Base-by-base conservation (phyloP, 1,284 basidiomycete species). In the Cryptococcus sp. region DNA sequence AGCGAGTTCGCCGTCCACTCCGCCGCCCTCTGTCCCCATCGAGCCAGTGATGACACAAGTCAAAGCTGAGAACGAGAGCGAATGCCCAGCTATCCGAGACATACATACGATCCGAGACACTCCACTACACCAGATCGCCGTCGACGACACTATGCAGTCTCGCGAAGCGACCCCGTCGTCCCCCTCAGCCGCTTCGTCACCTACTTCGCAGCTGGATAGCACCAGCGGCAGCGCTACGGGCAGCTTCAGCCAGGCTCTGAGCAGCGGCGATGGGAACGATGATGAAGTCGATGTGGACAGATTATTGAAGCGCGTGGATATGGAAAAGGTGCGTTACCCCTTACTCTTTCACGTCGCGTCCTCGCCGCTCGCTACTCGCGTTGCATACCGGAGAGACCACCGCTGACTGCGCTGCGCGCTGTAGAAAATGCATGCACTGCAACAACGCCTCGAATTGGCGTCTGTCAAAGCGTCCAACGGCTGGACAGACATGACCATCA, bases 371-470 rank as follows among this genome's bases (percentile, higher is more conserved):
- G 30, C 30, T 13, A 35, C 8, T 13, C 30, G 30, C 2, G 30
- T 35, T 25, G 25, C 6, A 25, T 25, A 25, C 25, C 25, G 25
- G 17, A 16, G 27, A 30, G n/a, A 19, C 23, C 25, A 42, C 17
- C 45, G 43, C 57, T 67, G 50, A 61, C 30, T 17, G n/a, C 38
- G 23, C 5, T 43, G 19, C 30, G 17, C 23, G 5, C 25, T 25
- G 8, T 48, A 76, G 76, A 75, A 70, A 66, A 72, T 77, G 60
- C 69, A 69, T 46, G 62, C 68, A 27, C 61, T 78, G 25, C 76
- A 78, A 57, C 74, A 76, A 59, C 59, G 76, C 10, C 64, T 78
- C 8, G 71, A 77, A 58, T 62, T 78, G n/a, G 76, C 76, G 6
- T 71, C 67, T 22, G 65, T 78, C 50, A 78, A 78, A 56, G 68